These are phyloP conservation scores for Tetrahymena thermophila DNA, from an alignment of 73 alveolate species.

Conservation along the genomic window DNA sequence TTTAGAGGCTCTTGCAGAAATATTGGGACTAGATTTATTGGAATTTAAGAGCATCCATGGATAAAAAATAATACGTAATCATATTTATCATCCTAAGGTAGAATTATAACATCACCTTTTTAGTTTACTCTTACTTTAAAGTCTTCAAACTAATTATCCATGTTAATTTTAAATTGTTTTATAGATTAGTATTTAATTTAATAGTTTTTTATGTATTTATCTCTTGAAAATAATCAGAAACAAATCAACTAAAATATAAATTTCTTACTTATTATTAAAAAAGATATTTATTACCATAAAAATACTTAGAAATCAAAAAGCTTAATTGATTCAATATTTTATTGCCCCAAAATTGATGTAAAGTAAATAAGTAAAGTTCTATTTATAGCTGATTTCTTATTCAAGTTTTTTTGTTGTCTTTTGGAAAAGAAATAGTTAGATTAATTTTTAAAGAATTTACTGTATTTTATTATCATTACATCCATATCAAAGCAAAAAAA, in stretches of 20 bases:
- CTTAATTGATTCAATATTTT: no score
- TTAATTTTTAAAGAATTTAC: no score
- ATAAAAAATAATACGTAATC: not conserved
- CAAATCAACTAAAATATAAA: not conserved
- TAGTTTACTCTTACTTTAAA: not conserved
- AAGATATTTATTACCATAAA: not conserved
- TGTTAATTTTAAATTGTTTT: not conserved
- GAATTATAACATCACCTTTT: not conserved
- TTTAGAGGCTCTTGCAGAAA: not conserved
- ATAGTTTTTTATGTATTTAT: not conserved
- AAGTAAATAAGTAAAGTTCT: not conserved
- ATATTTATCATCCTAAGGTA: not conserved
- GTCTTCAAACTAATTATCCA: not conserved
- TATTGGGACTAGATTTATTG: not conserved
- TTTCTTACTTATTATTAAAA: not conserved
- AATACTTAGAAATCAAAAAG: no score
- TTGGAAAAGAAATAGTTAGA: no score
- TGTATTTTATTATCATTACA: no score
- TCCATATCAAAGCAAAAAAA: no score
- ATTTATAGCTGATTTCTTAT: not conserved
- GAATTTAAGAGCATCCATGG: not conserved
- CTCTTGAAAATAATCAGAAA: not conserved
- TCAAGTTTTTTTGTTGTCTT: no score
- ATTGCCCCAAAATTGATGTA: no score
- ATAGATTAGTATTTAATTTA: not conserved